These are phyloP conservation scores for Boletales sp. DNA, from an alignment of 768 basidiomycete species.

Conservation along the genomic window DNA sequence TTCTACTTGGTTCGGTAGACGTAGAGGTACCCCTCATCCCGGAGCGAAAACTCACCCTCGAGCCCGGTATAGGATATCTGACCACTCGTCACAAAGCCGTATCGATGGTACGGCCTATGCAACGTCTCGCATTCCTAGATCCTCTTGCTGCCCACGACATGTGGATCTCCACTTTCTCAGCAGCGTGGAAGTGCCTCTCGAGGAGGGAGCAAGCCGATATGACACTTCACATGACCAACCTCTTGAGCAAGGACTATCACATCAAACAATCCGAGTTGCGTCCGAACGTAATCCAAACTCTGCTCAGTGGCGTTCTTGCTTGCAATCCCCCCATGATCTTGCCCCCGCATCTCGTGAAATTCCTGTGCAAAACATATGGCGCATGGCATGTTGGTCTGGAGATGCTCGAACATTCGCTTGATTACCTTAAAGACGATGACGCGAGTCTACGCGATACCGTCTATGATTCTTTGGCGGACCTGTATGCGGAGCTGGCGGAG, in stretches of 20 bases:
- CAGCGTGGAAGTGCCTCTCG: constrained; percentile 81
- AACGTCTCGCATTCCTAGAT: constrained; percentile 81
- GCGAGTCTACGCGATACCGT: constrained; percentile 75
- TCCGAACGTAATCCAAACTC: constrained; percentile 89
- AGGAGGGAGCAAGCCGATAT: constrained; percentile 86
- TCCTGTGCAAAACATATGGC: constrained; percentile 91
- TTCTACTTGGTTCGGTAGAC: constrained; percentile 76
- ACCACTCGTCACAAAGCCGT: constrained; percentile 45
- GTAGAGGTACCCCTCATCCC: constrained; percentile 39
- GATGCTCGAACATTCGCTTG: constrained; percentile 77
- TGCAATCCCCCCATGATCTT: constrained; percentile 85
- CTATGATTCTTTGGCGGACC: constrained; percentile 86
- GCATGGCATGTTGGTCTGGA: constrained; percentile 94
- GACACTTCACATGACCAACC: constrained; percentile 83
- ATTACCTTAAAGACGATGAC: constrained; percentile 78
- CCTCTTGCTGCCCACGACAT: constrained; percentile 70
- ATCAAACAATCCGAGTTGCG: constrained; percentile 82
- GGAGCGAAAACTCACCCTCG: constrained; percentile 38
- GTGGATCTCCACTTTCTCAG: constrained; percentile 87
- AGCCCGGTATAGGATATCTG: constrained; percentile 31
- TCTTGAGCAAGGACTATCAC: constrained; percentile 93
- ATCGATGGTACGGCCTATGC: constrained; percentile 68
- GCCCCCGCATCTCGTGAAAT: constrained; percentile 94
- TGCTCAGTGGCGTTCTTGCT: constrained; percentile 80
- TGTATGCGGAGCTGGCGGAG: constrained; percentile 94